Conservation (phyloP, 192 early-diverging fungal species). For the Lobulomyces angularis region DNA sequence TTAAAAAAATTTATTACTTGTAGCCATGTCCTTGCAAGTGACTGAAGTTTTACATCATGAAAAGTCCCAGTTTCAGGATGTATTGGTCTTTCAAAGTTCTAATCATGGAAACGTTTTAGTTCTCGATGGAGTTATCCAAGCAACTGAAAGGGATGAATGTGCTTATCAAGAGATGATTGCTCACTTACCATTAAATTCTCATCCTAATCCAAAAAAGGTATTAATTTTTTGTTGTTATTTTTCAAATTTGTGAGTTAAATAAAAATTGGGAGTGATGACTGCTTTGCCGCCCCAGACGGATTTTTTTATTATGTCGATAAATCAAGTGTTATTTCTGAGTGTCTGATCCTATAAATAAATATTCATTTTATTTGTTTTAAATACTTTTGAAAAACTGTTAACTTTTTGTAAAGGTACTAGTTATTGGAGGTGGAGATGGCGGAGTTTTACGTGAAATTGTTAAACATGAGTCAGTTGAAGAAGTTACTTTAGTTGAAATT, state of each 20-base stretch:
- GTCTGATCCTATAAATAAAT: conserved; percentile 13
- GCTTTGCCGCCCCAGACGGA: conserved; percentile 50
- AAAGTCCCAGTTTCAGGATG: conserved; percentile 91
- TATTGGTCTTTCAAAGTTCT: conserved; percentile 91
- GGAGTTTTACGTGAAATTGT: conserved; percentile 96
- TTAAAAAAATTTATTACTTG: background rate
- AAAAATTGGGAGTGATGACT: conserved; percentile 27
- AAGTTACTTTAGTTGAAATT: conserved; percentile 90
- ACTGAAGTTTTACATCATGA: conserved; percentile 89
- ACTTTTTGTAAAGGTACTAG: conserved; percentile 54
- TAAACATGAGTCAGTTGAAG: conserved; percentile 88
- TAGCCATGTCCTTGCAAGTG: conserved; percentile 90
- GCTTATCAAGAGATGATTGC: conserved; percentile 99
- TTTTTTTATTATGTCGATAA: conserved; percentile 27
- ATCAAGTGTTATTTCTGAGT: conserved; percentile 26
- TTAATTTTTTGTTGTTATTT: conserved; percentile 3
- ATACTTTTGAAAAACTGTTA: conserved; percentile 7
- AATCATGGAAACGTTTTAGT: conserved; percentile 94
- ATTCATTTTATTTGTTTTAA: background rate
- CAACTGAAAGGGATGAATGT: conserved; percentile 97
- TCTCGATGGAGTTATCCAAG: conserved; percentile 95
- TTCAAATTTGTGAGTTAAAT: conserved; percentile 1
- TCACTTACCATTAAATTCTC: conserved; percentile 84
- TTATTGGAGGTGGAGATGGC: conserved; percentile 98
- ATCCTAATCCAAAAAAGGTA: conserved; percentile 88